phyloP scores from a whole-genome alignment of 108 stramenopile genomes.

The Cyclotella cryptica region DNA sequence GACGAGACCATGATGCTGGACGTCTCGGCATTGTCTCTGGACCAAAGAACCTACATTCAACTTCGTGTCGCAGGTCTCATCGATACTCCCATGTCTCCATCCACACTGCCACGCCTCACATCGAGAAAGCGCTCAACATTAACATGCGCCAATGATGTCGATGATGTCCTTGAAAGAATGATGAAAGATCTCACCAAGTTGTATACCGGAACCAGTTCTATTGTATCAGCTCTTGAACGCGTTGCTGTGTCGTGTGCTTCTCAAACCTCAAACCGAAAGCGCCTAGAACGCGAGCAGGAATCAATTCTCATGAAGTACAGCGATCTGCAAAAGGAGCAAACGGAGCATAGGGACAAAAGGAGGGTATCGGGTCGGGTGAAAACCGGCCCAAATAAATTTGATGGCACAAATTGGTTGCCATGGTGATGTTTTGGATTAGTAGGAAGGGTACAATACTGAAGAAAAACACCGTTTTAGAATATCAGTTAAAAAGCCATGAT shows the following conservation, averaged over 20 bases:
- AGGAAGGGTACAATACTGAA: no score
- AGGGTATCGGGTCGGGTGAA: constrained; percentile 29
- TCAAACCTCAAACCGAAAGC: constrained; percentile 1
- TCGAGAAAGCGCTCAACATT: neutral
- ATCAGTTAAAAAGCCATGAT: no score
- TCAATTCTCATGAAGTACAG: constrained; percentile 12
- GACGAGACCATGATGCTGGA: constrained; percentile 22
- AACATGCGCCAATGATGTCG: constrained; percentile 29
- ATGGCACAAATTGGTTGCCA: constrained; percentile 24
- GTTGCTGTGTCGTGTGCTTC: constrained; percentile 12
- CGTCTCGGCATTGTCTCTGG: constrained; percentile 45
- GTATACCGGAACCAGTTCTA: constrained; percentile 10
- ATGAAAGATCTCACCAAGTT: constrained; percentile 24
- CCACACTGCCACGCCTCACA: constrained; percentile 1
- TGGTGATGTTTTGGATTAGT: constrained; percentile 1
- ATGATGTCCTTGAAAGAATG: constrained; percentile 24
- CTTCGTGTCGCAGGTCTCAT: constrained; percentile 47
- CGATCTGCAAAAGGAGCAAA: constrained; percentile 19
- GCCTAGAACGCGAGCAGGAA: constrained; percentile 20
- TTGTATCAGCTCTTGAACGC: constrained; percentile 9
- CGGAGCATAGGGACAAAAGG: constrained; percentile 16
- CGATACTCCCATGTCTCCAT: constrained; percentile 11
- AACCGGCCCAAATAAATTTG: constrained; percentile 16
- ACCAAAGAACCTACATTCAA: constrained; percentile 53
- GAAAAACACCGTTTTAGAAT: no score